phyloP scores from a whole-genome alignment of 331 rosid genomes.

The Quercus tomentella region DNA sequence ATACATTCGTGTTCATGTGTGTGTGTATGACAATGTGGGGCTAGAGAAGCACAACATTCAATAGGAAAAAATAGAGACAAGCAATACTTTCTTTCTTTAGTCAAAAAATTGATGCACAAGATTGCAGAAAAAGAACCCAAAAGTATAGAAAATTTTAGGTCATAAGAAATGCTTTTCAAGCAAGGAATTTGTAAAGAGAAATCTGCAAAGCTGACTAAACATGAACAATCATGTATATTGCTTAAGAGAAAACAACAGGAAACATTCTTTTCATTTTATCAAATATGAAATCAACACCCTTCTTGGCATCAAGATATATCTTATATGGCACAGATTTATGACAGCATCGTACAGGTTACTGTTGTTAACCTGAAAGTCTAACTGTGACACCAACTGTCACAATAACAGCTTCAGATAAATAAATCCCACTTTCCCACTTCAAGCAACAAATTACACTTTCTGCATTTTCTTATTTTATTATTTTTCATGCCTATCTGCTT shows the following conservation, averaged over 20 bases:
- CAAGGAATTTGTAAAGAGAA: not conserved
- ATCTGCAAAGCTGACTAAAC: not conserved
- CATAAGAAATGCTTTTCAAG: not conserved
- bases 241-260: not conserved
- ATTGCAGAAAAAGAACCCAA: not conserved
- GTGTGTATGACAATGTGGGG: not conserved
- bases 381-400: not conserved
- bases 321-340: not conserved
- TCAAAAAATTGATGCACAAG: not conserved
- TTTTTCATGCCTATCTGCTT: not conserved
- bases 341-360: not conserved
- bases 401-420: not conserved
- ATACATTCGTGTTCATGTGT: no score
- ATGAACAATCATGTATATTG: not conserved
- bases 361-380: not conserved
- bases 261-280: not conserved
- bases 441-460: not conserved
- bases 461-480: not conserved
- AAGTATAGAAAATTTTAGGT: not conserved
- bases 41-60: not conserved
- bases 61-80: no score
- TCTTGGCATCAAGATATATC: not conserved
- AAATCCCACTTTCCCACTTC: not conserved
- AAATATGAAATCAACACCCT: not conserved
- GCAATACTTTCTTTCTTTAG: not conserved